Base-by-base conservation (phyloP, 225 moss, liverwort and hornwort species). In the Climacium dendroides region DNA sequence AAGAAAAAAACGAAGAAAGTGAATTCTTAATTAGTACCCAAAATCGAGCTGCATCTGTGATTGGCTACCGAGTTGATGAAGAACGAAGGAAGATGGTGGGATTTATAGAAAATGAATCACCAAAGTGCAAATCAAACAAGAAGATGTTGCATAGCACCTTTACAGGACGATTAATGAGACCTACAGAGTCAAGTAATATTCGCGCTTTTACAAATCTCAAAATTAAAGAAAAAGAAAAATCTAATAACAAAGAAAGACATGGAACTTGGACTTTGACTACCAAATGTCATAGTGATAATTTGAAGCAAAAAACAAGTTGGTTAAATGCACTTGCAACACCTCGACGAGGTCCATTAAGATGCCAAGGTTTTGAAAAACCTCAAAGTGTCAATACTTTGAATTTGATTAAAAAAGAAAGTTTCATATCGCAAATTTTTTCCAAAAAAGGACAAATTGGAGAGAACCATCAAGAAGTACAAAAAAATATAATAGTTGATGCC, bases 321-420 rank as follows among this genome's bases (percentile, higher is more conserved):
- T 81, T 91, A 43, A 83, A 91, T 67, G 87, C 76, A 82, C 71
- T 90, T 76, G 86, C 88, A 67, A 90, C 90, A 57, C 92, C 88
- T 57, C 6, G 59, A 53, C 37, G 11, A 55, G 77, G 80, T 63
- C 48, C 74, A 29, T 87, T 76, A 61, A 69, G 17, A 24, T 79
- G 34, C 55, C 80, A 90, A 77, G 55, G 10, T 65, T 62, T 70
- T 34, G 71, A 90, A 54, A 90, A 69, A 64, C 0, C 5, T 17
- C 67, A 79, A 90, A 84, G 9, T 39, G 8, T 17, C 2, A 62
- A 80, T 37, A 29, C 26, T 18, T 34, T 85, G 34, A 81, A 76
- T 61, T 67, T 17, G 9, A 61, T 57, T 30, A 45, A 3, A 61
- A 75, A 61, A 75, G 10, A 3, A 10, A 57, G 48, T 63, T 26